These are phyloP conservation scores for Zopfochytrium polystomum DNA, from an alignment of 371 early-diverging fungal genomes.

Conservation along the genomic window DNA sequence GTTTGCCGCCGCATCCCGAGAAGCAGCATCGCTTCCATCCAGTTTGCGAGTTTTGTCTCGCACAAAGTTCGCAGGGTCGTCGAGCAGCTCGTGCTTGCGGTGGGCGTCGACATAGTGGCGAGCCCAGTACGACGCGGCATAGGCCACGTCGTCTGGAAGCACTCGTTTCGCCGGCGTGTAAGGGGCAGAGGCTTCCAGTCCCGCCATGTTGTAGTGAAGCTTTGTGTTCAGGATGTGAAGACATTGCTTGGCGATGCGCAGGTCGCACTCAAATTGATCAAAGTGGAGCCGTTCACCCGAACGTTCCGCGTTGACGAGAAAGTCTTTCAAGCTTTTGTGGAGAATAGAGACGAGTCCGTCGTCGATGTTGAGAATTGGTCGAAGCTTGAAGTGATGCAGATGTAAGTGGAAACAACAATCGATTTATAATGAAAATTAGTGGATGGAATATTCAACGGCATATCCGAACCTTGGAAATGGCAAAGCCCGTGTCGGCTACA, in stretches of 20 bases:
- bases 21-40: conserved; percentile 8
- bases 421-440: too few relatives aligned
- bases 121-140: background rate
- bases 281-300: background rate
- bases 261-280: background rate
- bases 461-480: conserved; percentile 16
- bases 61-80: background rate
- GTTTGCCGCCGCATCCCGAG: background rate
- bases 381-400: conserved; percentile 20
- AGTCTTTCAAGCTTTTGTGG: conserved; percentile 21
- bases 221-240: background rate
- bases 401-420: too few relatives aligned
- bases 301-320: background rate
- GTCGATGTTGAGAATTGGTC: conserved; percentile 15
- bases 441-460: too few relatives aligned
- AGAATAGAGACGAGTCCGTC: conserved; percentile 5
- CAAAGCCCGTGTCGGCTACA: background rate
- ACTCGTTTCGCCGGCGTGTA: background rate
- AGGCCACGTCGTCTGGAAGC: background rate
- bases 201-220: conserved; percentile 10
- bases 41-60: conserved; percentile 3
- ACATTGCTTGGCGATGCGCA: background rate
- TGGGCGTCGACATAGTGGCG: background rate
- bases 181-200: conserved; percentile 5
- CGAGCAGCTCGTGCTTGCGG: background rate